Evolutionary conservation across 108 stramenopile genomes (phyloP).

Genomic region (Chaetoceros tenuissimus): DNA sequence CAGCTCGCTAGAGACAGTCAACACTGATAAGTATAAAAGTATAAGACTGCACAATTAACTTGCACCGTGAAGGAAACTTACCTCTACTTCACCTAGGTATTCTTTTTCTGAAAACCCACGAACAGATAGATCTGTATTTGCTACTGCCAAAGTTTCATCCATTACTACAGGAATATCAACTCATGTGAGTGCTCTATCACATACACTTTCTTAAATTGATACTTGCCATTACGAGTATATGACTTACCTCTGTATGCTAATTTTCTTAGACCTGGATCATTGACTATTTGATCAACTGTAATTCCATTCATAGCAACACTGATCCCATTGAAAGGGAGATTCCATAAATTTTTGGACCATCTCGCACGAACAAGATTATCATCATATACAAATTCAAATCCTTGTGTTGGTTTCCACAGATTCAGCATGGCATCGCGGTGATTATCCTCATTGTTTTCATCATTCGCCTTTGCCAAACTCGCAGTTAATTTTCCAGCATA

Average conservation of each 20-base stretch:
- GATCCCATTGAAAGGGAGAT: constrained; percentile 82
- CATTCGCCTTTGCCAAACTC: constrained; percentile 26
- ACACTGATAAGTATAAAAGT: neutral
- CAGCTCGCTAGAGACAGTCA: constrained; percentile 34
- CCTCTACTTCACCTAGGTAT: constrained; percentile 21
- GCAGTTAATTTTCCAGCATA: constrained; percentile 54
- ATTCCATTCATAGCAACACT: constrained; percentile 84
- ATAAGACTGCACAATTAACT: neutral
- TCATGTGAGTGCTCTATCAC: too few relatives aligned
- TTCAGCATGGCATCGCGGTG: constrained; percentile 34
- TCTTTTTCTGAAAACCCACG: constrained; percentile 23
- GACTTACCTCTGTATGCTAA: constrained; percentile 35
- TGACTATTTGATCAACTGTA: constrained; percentile 71
- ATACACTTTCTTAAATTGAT: too few relatives aligned
- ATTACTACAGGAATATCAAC: constrained; percentile 25
- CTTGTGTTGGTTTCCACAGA: constrained; percentile 39
- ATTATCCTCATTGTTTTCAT: constrained; percentile 7
- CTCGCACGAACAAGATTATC: constrained; percentile 44
- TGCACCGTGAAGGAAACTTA: neutral
- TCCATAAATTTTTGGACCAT: constrained; percentile 85
- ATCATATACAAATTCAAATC: constrained; percentile 48
- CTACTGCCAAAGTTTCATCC: constrained; percentile 72
- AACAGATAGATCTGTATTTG: constrained; percentile 58
- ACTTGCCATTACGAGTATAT: neutral
- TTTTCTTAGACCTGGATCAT: constrained; percentile 53